Evolutionary conservation across 345 rosid species (phyloP).

Genomic region (Chamaenerion angustifolium): DNA sequence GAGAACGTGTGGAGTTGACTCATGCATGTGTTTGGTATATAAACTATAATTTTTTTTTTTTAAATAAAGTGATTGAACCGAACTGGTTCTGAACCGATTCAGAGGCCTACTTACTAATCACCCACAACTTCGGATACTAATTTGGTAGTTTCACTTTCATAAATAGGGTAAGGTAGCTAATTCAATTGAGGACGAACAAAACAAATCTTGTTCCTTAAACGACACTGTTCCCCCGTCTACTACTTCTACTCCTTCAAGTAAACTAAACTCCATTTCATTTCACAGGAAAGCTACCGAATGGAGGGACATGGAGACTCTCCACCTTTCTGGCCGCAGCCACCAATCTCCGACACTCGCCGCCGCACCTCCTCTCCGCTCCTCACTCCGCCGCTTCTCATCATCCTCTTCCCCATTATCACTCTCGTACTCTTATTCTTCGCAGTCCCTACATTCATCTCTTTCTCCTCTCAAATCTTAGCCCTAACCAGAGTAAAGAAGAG

Average conservation of each 20-base stretch:
- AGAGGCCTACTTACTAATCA: no score
- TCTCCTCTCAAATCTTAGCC: slow-evolving; percentile 27
- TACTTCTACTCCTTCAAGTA: not conserved
- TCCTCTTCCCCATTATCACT: slow-evolving; percentile 30
- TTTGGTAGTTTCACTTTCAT: no score
- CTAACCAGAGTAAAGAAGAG: slow-evolving; percentile 33
- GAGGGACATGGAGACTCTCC: slow-evolving; percentile 27
- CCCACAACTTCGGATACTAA: no score
- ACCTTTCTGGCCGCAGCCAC: slow-evolving; percentile 32
- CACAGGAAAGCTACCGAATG: slow-evolving; percentile 3
- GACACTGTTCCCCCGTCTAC: no score
- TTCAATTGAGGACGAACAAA: no score
- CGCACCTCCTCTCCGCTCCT: slow-evolving; percentile 25
- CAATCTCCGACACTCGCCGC: slow-evolving; percentile 20
- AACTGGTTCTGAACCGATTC: no score
- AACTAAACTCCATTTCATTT: not conserved
- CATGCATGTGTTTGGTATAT: no score
- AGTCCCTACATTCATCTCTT: slow-evolving; percentile 32
- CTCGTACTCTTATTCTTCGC: slow-evolving; percentile 27
- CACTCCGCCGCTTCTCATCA: slow-evolving; percentile 33
- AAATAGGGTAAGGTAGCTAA: no score
- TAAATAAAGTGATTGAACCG: no score
- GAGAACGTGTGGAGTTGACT: no score
- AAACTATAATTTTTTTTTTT: no score
- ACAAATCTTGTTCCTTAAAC: no score